phyloP scores from a whole-genome alignment of 2,329 filamentous ascomycete genomes.

The Pseudocercospora macadamiae region DNA sequence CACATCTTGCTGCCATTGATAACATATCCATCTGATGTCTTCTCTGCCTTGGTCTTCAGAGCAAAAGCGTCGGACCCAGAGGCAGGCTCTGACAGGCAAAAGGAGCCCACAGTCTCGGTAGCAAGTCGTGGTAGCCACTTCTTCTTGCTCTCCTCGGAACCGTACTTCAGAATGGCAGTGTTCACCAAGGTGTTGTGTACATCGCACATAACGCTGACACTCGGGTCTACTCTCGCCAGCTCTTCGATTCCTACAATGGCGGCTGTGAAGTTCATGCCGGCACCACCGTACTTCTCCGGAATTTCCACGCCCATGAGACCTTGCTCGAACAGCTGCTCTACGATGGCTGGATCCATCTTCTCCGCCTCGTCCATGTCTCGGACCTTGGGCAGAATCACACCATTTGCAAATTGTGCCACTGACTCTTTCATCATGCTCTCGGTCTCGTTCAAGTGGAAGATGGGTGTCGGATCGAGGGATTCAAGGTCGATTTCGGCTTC shows the following conservation, averaged over 20 bases:
- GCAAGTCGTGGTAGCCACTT: slow-evolving; percentile 88
- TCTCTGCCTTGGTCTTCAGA: slow-evolving; percentile 83
- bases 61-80: slow-evolving; percentile 97
- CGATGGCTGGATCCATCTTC: slow-evolving; percentile 82
- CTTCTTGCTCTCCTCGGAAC: slow-evolving; percentile 74
- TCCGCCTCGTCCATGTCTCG: slow-evolving; percentile 98
- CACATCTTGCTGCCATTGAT: slow-evolving; percentile 98
- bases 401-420: slow-evolving; percentile 87
- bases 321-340: slow-evolving; percentile 95
- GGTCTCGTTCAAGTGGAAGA: slow-evolving; percentile 87
- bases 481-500: slow-evolving; percentile 61
- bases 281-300: slow-evolving; percentile 92
- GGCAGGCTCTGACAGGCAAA: slow-evolving; percentile 48
- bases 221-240: slow-evolving; percentile 89
- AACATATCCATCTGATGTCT: slow-evolving; percentile 80
- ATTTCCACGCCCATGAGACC: slow-evolving; percentile 98
- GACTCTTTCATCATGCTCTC: slow-evolving; percentile 87
- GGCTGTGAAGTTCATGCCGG: slow-evolving; percentile 97
- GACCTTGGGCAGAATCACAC: slow-evolving; percentile 85
- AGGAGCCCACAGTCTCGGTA: slow-evolving; percentile 74
- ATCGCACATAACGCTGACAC: slow-evolving; percentile 91
- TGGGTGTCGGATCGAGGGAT: slow-evolving; percentile 84
- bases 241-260: slow-evolving; percentile 98
- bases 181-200: slow-evolving; percentile 99
- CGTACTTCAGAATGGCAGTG: slow-evolving; percentile 86